Percentiles rank a stretch among this genome's conserved stretches.
Evolutionary conservation across 139 green algal genomes (phyloP).

Genomic region (Raphidocelis subcapitata): DNA sequence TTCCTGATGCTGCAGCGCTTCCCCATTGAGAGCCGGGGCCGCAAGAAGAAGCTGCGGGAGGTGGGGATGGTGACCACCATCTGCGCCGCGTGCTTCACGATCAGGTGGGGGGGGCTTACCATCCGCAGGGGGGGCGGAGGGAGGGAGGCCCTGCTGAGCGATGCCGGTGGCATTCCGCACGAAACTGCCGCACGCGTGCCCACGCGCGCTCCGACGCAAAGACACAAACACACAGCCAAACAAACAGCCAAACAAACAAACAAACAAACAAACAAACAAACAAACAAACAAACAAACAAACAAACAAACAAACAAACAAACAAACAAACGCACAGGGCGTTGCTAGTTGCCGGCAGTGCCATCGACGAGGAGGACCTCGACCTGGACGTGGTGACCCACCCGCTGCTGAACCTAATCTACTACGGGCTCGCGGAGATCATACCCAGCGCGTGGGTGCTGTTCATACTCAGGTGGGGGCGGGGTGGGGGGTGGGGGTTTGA

Average conservation of each 20-base stretch:
- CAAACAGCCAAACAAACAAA: too few relatives aligned
- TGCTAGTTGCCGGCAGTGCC: conserved; percentile 69
- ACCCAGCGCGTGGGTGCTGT: conserved; percentile 83
- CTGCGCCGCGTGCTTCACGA: conserved; percentile 88
- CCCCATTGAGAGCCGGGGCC: conserved; percentile 90
- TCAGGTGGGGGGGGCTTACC: conserved; percentile 47
- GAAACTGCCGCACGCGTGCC: too few relatives aligned
- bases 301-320: too few relatives aligned
- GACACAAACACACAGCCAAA: too few relatives aligned
- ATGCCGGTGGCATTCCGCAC: too few relatives aligned
- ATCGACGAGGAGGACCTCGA: conserved; percentile 54
- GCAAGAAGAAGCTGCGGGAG: conserved; percentile 96
- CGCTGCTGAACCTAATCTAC: conserved; percentile 86
- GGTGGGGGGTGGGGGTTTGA: too few relatives aligned
- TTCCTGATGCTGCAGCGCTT: conserved; percentile 95
- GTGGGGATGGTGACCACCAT: conserved; percentile 91
- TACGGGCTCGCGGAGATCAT: conserved; percentile 83
- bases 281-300: too few relatives aligned
- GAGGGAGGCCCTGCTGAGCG: not conserved
- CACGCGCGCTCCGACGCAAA: too few relatives aligned
- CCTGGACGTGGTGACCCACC: conserved; percentile 57
- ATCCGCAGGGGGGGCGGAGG: not conserved
- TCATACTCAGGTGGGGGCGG: too few relatives aligned
- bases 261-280: too few relatives aligned
- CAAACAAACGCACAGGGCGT: conserved; percentile 36